A percentile compares a stretch with the other conserved stretches of the same genome.
Conservation (phyloP, 1,284 basidiomycete genomes). For the Fistulinella staudtii region DNA sequence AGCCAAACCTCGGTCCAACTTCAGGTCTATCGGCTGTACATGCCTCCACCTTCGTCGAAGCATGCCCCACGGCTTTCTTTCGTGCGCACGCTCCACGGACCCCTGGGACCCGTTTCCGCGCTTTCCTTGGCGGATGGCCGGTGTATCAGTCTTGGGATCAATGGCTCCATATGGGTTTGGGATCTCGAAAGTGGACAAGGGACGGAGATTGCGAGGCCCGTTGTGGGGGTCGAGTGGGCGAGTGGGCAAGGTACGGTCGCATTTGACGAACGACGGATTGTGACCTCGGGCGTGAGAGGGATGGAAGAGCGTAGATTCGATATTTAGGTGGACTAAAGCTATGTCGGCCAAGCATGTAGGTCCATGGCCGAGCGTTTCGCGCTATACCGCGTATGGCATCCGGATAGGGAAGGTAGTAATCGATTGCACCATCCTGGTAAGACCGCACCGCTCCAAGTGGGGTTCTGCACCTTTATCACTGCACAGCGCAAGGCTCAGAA, state of each 20-base stretch:
- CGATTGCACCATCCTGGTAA: background rate
- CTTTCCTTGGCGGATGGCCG: constrained; percentile 73
- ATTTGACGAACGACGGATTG: constrained; percentile 73
- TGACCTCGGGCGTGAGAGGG: constrained; percentile 50
- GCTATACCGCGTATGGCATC: background rate
- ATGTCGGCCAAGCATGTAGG: background rate
- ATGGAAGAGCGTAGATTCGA: constrained; percentile 66
- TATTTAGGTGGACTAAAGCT: constrained; percentile 37
- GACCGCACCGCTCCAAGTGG: no score
- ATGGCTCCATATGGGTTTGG: constrained; percentile 79
- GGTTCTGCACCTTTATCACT: no score
- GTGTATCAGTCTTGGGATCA: constrained; percentile 66
- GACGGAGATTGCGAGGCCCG: constrained; percentile 48
- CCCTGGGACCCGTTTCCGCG: constrained; percentile 58
- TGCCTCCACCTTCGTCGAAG: constrained; percentile 51
- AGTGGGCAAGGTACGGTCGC: constrained; percentile 44
- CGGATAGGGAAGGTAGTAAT: constrained; percentile 18
- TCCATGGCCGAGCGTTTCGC: background rate
- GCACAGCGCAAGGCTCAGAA: no score
- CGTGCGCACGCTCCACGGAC: constrained; percentile 65
- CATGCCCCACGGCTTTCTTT: constrained; percentile 60
- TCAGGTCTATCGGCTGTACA: constrained; percentile 68
- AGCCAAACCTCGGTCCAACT: constrained; percentile 51
- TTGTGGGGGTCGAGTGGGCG: constrained; percentile 8
- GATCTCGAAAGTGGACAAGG: constrained; percentile 68